A percentile compares a stretch with the other conserved stretches of the same genome.
Conservation (phyloP, 768 basidiomycete genomes). For the Pulveroboletus sp. region DNA sequence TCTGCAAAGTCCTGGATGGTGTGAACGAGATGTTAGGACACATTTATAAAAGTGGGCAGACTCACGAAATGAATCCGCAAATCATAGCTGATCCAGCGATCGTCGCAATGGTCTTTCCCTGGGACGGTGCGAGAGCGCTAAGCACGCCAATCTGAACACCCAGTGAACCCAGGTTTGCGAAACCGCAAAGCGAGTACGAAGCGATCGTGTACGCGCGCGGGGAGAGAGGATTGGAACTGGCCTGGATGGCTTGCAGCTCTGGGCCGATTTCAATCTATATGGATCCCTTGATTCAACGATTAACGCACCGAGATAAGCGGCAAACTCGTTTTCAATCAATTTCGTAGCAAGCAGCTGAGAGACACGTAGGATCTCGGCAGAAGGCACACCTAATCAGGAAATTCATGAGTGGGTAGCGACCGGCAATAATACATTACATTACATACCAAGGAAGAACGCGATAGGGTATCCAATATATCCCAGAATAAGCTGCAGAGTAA, state of each 20-base stretch:
- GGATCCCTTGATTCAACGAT: background rate
- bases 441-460: constrained; percentile 64
- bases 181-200: constrained; percentile 87
- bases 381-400: constrained; percentile 58
- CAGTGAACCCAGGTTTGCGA: constrained; percentile 82
- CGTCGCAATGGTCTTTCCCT: constrained; percentile 66
- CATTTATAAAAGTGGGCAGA: background rate
- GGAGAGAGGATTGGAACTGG: constrained; percentile 53
- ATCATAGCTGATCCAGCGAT: constrained; percentile 69
- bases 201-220: constrained; percentile 78
- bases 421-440: background rate
- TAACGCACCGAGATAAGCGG: constrained; percentile 55
- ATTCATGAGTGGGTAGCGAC: constrained; percentile 1
- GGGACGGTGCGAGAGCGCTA: constrained; percentile 64
- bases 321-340: constrained; percentile 85
- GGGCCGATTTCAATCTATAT: constrained; percentile 6
- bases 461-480: constrained; percentile 89
- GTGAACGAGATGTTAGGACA: background rate
- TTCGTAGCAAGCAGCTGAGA: constrained; percentile 83
- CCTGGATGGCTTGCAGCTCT: constrained; percentile 46
- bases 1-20: constrained; percentile 44
- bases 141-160: constrained; percentile 86
- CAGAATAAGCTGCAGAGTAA: constrained; percentile 82
- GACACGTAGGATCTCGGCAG: constrained; percentile 76
- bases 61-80: constrained; percentile 61